A percentile compares a stretch with the other conserved stretches of the same genome.
Conservation (phyloP, 1,284 basidiomycete genomes). For the Tilletia caries region DNA sequence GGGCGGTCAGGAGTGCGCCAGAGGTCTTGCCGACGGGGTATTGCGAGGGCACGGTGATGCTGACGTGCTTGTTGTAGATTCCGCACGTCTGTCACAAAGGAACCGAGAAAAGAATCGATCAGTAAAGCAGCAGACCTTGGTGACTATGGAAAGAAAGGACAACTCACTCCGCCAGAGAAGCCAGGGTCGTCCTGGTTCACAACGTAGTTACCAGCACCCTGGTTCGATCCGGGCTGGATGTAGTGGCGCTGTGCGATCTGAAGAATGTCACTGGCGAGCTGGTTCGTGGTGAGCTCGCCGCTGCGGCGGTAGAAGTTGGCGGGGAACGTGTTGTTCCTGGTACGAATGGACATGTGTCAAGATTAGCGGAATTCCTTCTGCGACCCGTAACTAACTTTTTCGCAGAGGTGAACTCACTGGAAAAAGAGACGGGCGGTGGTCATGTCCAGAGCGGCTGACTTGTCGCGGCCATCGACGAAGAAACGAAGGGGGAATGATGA, state of each 20-base stretch:
- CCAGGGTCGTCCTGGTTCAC: conserved; percentile 2
- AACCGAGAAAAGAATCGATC: neutral
- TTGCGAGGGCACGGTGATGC: neutral
- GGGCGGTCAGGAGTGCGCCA: neutral
- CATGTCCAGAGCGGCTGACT: conserved; percentile 4
- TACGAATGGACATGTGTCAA: neutral
- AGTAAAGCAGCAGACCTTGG: neutral
- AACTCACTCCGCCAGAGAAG: neutral
- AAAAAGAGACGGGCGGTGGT: conserved; percentile 5
- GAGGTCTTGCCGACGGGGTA: neutral
- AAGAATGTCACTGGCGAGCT: neutral
- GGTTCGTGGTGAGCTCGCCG: neutral
- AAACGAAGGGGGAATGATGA: conserved; percentile 4
- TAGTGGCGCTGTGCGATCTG: conserved; percentile 1
- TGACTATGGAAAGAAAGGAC: neutral
- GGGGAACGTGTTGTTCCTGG: conserved; percentile 7
- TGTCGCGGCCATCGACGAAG: conserved; percentile 13
- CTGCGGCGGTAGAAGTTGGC: conserved; percentile 9
- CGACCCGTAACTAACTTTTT: too few species aligned
- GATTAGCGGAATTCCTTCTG: too few species aligned
- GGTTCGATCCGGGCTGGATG: conserved; percentile 7
- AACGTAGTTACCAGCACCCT: conserved; percentile 8
- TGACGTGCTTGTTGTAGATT: conserved; percentile 14
- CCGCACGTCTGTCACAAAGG: neutral
- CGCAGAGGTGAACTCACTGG: conserved; percentile 6